Evolutionary conservation across 164 flowering plant genomes (phyloP).

Genomic region (Macadamia integrifolia): DNA sequence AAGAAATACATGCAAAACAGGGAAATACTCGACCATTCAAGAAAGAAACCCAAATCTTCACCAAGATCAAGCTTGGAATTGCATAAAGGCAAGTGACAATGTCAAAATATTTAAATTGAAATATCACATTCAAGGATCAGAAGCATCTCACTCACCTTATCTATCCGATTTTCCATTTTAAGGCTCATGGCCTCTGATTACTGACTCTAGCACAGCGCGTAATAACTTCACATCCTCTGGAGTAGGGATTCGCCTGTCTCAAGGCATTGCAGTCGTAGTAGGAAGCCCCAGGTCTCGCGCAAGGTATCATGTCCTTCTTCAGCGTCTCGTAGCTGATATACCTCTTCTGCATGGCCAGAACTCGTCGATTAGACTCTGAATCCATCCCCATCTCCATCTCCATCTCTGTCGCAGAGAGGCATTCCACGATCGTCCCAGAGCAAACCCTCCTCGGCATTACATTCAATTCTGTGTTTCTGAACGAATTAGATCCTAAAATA

Average conservation of each 20-base stretch:
- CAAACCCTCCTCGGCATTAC: conserved; percentile 22
- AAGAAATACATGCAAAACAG: too few species aligned
- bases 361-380: conserved; percentile 44
- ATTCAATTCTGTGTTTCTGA: conserved; percentile 20
- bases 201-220: conserved; percentile 23
- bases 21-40: too few species aligned
- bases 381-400: conserved; percentile 30
- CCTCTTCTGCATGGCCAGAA: conserved; percentile 39
- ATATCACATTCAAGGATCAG: not conserved
- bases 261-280: conserved; percentile 50
- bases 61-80: too few species aligned
- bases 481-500: conserved; percentile 18
- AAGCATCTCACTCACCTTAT: not conserved
- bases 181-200: not conserved
- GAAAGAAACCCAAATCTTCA: too few species aligned
- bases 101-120: not conserved
- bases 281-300: conserved; percentile 57
- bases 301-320: conserved; percentile 52
- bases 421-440: conserved; percentile 18
- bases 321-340: conserved; percentile 65
- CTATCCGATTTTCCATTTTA: not conserved
- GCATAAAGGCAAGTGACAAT: too few species aligned
- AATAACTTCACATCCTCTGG: conserved; percentile 55
- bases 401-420: conserved; percentile 7
- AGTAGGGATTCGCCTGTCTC: conserved; percentile 40